A percentile compares a stretch with the other conserved stretches of the same genome.
phyloP scores from a whole-genome alignment of 257 asterid species.

The Prunella vulgaris region DNA sequence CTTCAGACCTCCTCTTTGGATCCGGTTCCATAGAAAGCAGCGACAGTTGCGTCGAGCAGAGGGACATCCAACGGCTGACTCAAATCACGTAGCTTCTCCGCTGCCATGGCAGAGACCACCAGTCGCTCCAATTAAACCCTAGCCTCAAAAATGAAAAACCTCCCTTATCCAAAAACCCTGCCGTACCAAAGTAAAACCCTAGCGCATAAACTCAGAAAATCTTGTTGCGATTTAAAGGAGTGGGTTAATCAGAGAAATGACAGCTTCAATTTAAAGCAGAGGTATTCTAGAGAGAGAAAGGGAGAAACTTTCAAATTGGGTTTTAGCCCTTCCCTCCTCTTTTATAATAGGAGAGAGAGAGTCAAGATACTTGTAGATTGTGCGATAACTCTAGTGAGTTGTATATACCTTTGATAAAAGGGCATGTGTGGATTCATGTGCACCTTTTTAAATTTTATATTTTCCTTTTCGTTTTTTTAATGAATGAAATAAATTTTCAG shows the following conservation, averaged over 20 bases:
- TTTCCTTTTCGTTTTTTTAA: background rate
- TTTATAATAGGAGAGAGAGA: conserved; percentile 19
- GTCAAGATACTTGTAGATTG: background rate
- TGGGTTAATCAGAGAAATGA: conserved; percentile 25
- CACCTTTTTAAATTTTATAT: background rate
- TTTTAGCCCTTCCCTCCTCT: conserved; percentile 34
- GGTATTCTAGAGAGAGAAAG: conserved; percentile 32
- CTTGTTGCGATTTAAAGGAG: background rate
- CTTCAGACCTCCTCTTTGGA: conserved; percentile 87
- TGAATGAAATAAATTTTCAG: background rate
- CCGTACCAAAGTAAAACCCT: conserved; percentile 23
- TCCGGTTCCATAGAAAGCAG: conserved; percentile 96
- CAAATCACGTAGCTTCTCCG: conserved; percentile 84
- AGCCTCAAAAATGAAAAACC: conserved; percentile 8
- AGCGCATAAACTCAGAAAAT: background rate
- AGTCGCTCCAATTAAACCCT: conserved; percentile 35
- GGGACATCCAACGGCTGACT: conserved; percentile 84
- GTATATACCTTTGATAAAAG: conserved; percentile 6
- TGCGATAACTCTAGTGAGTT: background rate
- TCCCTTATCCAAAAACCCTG: conserved; percentile 32
- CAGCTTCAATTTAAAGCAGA: conserved; percentile 65
- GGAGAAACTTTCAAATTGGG: conserved; percentile 35
- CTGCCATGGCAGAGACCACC: conserved; percentile 55
- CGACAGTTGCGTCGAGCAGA: conserved; percentile 87
- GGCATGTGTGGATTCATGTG: conserved; percentile 5